Conservation (phyloP, 1,139 yeast genomes). For the Diutina siamensis region DNA sequence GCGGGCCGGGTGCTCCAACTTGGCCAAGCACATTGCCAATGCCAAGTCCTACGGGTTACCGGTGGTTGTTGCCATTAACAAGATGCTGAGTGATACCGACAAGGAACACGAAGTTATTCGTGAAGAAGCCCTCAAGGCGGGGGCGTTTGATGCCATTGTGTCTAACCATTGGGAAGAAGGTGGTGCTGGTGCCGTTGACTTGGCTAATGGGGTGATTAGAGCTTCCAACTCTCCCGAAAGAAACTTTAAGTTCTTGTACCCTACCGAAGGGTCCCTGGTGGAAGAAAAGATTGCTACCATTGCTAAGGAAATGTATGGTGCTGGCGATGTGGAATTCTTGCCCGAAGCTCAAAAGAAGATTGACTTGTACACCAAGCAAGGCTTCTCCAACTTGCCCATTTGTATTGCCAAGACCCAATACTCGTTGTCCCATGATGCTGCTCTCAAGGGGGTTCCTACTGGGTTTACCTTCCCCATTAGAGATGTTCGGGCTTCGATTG, state of each 20-base stretch:
- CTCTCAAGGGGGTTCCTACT: constrained; percentile 87
- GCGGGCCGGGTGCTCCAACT: constrained; percentile 75
- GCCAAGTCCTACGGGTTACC: constrained; percentile 85
- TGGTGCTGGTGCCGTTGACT: constrained; percentile 83
- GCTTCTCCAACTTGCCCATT: constrained; percentile 84
- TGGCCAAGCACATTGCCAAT: constrained; percentile 83
- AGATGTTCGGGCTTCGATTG: constrained; percentile 87
- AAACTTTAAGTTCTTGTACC: constrained; percentile 60
- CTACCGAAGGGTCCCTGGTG: constrained; percentile 48
- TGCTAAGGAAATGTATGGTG: constrained; percentile 92
- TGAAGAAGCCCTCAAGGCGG: constrained; percentile 77
- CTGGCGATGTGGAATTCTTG: constrained; percentile 73
- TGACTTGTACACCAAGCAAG: constrained; percentile 76
- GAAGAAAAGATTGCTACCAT: constrained; percentile 77
- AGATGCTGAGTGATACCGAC: constrained; percentile 75
- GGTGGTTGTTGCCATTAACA: constrained; percentile 92
- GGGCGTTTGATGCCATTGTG: constrained; percentile 88
- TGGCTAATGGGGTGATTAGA: constrained; percentile 75
- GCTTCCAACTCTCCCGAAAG: constrained; percentile 47
- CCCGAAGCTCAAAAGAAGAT: constrained; percentile 81
- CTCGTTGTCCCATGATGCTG: constrained; percentile 92
- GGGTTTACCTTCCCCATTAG: constrained; percentile 92
- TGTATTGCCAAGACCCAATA: constrained; percentile 98
- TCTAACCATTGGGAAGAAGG: constrained; percentile 99
- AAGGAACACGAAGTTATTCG: constrained; percentile 78